Evolutionary conservation across 73 alveolate species (phyloP).

Genomic region (Paramecium sonneborni): DNA sequence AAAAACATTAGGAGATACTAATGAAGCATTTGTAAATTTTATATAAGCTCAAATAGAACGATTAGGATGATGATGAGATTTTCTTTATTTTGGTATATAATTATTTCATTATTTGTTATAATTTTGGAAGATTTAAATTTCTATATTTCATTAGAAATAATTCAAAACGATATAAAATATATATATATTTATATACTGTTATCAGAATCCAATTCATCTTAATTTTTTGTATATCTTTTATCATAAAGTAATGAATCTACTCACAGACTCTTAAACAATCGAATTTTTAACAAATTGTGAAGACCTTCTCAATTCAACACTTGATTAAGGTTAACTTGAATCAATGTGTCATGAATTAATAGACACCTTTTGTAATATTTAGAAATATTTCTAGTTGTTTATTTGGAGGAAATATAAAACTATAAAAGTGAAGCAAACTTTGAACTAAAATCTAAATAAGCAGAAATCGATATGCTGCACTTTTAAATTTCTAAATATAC

Average conservation of each 20-base stretch:
- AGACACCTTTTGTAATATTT: not conserved
- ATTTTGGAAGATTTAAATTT: not conserved
- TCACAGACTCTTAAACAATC: not conserved
- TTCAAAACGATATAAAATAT: not conserved
- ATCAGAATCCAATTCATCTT: not conserved
- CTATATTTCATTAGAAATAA: too few species aligned
- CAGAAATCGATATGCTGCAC: conserved; percentile 4
- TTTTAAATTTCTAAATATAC: not conserved
- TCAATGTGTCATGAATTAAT: not conserved
- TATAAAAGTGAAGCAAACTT: not conserved
- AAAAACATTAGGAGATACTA: not conserved
- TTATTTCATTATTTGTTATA: not conserved
- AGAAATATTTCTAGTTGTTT: not conserved
- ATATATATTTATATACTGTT: not conserved
- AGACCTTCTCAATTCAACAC: not conserved
- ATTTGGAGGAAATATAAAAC: not conserved
- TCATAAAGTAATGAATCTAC: not conserved
- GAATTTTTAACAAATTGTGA: not conserved
- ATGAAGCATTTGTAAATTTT: conserved; percentile 31
- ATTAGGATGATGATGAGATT: not conserved
- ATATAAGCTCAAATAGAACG: conserved; percentile 4
- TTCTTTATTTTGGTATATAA: not conserved
- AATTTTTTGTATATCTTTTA: not conserved
- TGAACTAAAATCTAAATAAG: not conserved
- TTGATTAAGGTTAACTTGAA: not conserved